Base-by-base conservation (phyloP, 2,329 filamentous ascomycete species). In the Claviceps pazoutovae region DNA sequence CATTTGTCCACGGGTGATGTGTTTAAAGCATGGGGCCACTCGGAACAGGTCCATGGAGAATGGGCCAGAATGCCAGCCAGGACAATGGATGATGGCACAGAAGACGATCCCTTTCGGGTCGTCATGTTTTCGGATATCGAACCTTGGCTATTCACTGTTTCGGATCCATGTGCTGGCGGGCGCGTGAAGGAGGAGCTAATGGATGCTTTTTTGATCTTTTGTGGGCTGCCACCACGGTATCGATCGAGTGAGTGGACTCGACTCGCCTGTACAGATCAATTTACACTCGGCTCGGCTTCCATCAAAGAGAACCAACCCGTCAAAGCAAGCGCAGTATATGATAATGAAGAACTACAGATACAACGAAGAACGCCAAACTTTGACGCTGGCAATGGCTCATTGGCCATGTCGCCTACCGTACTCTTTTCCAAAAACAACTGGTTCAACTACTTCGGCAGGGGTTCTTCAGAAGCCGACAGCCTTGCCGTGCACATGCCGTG, bases 31-130 rank as follows among this genome's bases (percentile, higher is more conserved):
- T 81, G 78, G 78, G 70, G 70, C 1, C 59, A 59, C 0, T 54
- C 74, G 13, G 89, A 94, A 61, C 62, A 64, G n/a, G 65, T 70
- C 11, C 69, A 68, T 30, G 70, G 71, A 1, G 55, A 61, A 14
- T 67, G 68, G 43, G 73, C 83, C 8, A 71, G 69, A 42, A 69
- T 82, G 52, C 87, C 89, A 5, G 86, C 86, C 16, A 79, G 86
- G 48, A 84, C 84, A 0, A 72, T 85, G 54, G 88, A 96, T 62
- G 82, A 88, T 26, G 75, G 79, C 2, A 78, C 76, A 16, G 84
- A 88, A 56, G 84, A 90, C 53, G 91, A 96, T 60, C 86, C 88
- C 0, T 95, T 86, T 57, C 78, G 89, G 38, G 79, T 93, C 3
- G 78, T 95, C 46, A 78, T 96, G 61, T 89, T 83, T 58, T 78